phyloP scores from a whole-genome alignment of 208 protist species.

The Novymonas esmeraldas region DNA sequence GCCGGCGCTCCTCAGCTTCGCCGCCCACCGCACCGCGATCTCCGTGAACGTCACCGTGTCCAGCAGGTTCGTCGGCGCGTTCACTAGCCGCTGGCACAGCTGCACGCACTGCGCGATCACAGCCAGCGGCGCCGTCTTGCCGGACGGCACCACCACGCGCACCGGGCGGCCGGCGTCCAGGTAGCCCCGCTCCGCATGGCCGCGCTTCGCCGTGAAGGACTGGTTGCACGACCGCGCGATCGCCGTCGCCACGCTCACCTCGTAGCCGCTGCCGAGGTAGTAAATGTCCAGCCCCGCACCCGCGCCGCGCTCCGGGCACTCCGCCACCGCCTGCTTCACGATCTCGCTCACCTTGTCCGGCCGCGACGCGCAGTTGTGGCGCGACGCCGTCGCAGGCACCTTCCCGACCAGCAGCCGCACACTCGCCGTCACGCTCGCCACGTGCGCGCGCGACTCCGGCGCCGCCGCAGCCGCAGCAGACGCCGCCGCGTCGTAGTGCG shows the following conservation, averaged over 20 bases:
- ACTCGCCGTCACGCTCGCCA: slow-evolving; percentile 25
- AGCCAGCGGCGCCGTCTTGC: slow-evolving; percentile 21
- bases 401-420: slow-evolving; percentile 47
- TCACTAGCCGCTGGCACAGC: slow-evolving; percentile 83
- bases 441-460: slow-evolving; percentile 20
- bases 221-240: slow-evolving; percentile 60
- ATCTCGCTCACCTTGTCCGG: slow-evolving; percentile 59
- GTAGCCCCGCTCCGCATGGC: slow-evolving; percentile 48
- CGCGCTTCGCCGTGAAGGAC: slow-evolving; percentile 74
- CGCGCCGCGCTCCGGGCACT: slow-evolving; percentile 14
- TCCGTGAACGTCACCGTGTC: slow-evolving; percentile 86
- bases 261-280: slow-evolving; percentile 45
- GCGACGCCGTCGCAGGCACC: slow-evolving; percentile 52
- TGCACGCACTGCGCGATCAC: slow-evolving; percentile 55
- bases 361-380: slow-evolving; percentile 77
- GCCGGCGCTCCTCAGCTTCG: slow-evolving; percentile 38
- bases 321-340: slow-evolving; percentile 47
- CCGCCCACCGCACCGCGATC: slow-evolving; percentile 55
- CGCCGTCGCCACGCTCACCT: slow-evolving; percentile 43
- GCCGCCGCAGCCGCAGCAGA: slow-evolving; percentile 17
- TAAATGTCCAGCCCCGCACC: slow-evolving; percentile 52
- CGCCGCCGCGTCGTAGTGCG: slow-evolving; percentile 12
- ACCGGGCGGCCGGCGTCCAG: slow-evolving; percentile 32
- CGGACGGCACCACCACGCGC: slow-evolving; percentile 48
- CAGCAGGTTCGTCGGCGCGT: slow-evolving; percentile 84